Conservation (phyloP, 2,329 filamentous ascomycete genomes). For the Cryoendolithus antarcticus region DNA sequence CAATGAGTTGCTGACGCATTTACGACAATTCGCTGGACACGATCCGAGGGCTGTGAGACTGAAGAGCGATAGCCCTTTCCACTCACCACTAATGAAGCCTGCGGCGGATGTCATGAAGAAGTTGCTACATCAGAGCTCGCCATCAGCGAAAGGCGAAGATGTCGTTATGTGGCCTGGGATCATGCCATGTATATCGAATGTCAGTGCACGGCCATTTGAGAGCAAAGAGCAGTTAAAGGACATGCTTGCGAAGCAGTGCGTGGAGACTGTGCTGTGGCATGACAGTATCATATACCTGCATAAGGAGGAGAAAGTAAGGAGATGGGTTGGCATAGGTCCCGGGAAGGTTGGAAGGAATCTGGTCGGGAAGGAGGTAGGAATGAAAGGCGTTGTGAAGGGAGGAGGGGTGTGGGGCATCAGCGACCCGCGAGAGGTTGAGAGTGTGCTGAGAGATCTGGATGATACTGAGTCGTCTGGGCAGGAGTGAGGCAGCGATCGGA, state of each 20-base stretch:
- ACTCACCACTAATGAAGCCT: constrained; percentile 82
- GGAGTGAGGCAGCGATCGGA: too few species aligned
- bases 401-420: constrained; percentile 89
- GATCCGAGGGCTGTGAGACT: constrained; percentile 78
- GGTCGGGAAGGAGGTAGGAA: constrained; percentile 89
- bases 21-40: constrained; percentile 81
- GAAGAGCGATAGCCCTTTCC: constrained; percentile 81
- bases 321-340: constrained; percentile 87
- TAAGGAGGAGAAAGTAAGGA: constrained; percentile 63
- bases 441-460: constrained; percentile 33
- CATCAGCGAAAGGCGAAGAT: constrained; percentile 47
- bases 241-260: constrained; percentile 63
- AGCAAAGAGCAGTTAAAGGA: constrained; percentile 66
- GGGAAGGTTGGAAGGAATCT: constrained; percentile 89
- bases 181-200: constrained; percentile 75
- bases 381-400: constrained; percentile 70
- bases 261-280: constrained; percentile 94
- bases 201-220: constrained; percentile 65
- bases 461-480: constrained; percentile 25
- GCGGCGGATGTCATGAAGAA: constrained; percentile 62
- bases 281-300: constrained; percentile 84
- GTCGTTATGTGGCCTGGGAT: constrained; percentile 62
- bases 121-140: constrained; percentile 44
- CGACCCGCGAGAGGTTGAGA: constrained; percentile 50
- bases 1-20: constrained; percentile 65